A percentile compares a stretch with the other conserved stretches of the same genome.
phyloP scores from a whole-genome alignment of 169 alveolate genomes.

The Cryptosporidium xiaoi region DNA sequence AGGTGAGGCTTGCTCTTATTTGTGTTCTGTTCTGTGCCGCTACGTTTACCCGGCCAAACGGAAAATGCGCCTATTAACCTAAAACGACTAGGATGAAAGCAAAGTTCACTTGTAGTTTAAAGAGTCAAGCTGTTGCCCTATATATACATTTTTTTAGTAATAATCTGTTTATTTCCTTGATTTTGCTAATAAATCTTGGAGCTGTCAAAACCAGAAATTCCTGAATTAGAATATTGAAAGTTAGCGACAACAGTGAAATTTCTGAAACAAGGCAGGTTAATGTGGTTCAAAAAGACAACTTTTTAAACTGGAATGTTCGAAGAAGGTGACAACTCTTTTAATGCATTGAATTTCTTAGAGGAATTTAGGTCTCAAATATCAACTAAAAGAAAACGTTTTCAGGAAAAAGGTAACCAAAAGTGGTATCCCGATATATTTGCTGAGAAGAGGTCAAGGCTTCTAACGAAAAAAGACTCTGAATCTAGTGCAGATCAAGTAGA shows the following conservation, averaged over 20 bases:
- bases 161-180: too few relatives aligned
- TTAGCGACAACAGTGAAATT: not conserved
- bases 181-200: too few relatives aligned
- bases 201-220: too few relatives aligned
- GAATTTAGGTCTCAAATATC: conserved; percentile 37
- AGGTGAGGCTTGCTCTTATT: too few relatives aligned
- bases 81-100: too few relatives aligned
- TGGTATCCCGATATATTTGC: conserved; percentile 58
- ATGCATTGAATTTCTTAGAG: conserved; percentile 4
- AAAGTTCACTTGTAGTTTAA: too few relatives aligned
- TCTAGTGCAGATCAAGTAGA: conserved; percentile 8
- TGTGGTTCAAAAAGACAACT: not conserved
- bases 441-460: conserved; percentile 27
- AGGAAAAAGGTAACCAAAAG: conserved; percentile 11
- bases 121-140: too few relatives aligned
- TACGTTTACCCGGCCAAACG: too few relatives aligned
- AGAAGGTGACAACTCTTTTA: conserved; percentile 31
- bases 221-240: not conserved
- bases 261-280: not conserved
- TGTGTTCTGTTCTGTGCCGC: too few relatives aligned
- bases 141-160: too few relatives aligned
- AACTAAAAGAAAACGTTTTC: conserved; percentile 39
- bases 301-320: not conserved
- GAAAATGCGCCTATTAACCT: too few relatives aligned
- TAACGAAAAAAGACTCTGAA: conserved; percentile 13